Evolutionary conservation across 306 rosid species (phyloP).

Genomic region (Trifolium repens): DNA sequence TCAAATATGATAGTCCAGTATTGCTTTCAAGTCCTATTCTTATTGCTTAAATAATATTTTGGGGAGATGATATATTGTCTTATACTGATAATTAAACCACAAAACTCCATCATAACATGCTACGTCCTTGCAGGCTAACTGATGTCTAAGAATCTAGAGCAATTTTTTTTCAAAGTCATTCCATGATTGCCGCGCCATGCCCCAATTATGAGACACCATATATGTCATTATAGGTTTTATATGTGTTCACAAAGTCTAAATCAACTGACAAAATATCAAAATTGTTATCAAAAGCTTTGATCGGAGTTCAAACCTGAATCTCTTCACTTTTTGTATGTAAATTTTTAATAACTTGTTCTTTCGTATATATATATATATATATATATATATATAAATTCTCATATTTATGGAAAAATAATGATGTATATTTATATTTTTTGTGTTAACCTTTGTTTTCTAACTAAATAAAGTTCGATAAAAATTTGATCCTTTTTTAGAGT

Average conservation of each 20-base stretch:
- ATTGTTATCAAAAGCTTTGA: no score
- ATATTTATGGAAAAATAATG: no score
- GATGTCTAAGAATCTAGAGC: constrained; percentile 5
- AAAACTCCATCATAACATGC: constrained; percentile 21
- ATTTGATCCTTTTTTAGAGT: no score
- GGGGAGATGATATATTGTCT: constrained; percentile 29
- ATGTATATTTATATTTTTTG: no score
- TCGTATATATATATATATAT: no score
- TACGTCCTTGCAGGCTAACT: constrained; percentile 30
- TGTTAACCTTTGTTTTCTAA: no score
- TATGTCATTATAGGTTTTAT: background rate
- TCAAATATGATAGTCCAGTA: constrained; percentile 40
- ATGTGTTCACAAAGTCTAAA: background rate
- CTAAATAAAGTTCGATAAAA: no score
- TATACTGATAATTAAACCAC: constrained; percentile 33
- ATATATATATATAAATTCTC: no score
- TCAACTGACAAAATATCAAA: no score
- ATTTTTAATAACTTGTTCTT: no score
- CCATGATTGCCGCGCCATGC: constrained; percentile 42
- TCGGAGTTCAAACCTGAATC: no score
- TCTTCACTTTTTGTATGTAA: no score
- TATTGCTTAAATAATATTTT: constrained; percentile 30
- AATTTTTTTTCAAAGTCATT: constrained; percentile 28
- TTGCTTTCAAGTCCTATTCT: constrained; percentile 51
- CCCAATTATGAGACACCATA: constrained; percentile 41